Evolutionary conservation across 2,329 filamentous ascomycete genomes (phyloP).

Genomic region (Verticillium nubilum): DNA sequence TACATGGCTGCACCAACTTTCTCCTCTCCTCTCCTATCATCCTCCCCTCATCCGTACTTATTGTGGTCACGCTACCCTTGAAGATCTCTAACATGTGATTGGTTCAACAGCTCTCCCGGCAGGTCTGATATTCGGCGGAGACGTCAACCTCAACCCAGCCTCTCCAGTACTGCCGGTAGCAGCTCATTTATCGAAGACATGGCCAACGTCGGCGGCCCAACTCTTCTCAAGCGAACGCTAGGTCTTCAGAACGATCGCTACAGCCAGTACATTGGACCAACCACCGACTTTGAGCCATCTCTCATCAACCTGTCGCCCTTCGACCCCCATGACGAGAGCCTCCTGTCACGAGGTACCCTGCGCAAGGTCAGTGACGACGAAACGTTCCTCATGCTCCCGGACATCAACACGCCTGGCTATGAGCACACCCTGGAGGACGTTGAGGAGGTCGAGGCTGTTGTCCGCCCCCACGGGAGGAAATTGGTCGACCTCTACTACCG

Average conservation of each 20-base stretch:
- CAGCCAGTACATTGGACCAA: conserved; percentile 78
- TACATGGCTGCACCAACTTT: neutral
- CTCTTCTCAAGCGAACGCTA: conserved; percentile 62
- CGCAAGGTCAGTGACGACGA: conserved; percentile 72
- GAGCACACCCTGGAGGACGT: conserved; percentile 64
- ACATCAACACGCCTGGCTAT: conserved; percentile 65
- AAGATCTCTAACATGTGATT: conserved; percentile 42
- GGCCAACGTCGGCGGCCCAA: conserved; percentile 63
- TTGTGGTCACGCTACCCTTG: conserved; percentile 7
- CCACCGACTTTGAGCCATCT: conserved; percentile 78
- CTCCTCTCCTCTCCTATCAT: conserved; percentile 3
- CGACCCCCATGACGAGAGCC: conserved; percentile 75
- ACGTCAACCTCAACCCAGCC: conserved; percentile 49
- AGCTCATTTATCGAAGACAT: conserved; percentile 63
- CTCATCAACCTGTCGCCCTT: conserved; percentile 76
- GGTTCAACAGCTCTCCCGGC: conserved; percentile 49
- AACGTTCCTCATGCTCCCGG: conserved; percentile 75
- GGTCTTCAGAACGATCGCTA: conserved; percentile 74
- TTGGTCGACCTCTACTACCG: conserved; percentile 79
- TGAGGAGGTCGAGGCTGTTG: conserved; percentile 68
- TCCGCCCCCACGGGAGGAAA: conserved; percentile 69
- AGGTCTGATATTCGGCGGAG: conserved; percentile 48
- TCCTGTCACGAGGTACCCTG: conserved; percentile 62
- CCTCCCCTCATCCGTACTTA: conserved; percentile 3
- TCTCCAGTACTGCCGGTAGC: conserved; percentile 57